Conservation (phyloP, 148 eudicot species). For the Agrostemma githago region DNA sequence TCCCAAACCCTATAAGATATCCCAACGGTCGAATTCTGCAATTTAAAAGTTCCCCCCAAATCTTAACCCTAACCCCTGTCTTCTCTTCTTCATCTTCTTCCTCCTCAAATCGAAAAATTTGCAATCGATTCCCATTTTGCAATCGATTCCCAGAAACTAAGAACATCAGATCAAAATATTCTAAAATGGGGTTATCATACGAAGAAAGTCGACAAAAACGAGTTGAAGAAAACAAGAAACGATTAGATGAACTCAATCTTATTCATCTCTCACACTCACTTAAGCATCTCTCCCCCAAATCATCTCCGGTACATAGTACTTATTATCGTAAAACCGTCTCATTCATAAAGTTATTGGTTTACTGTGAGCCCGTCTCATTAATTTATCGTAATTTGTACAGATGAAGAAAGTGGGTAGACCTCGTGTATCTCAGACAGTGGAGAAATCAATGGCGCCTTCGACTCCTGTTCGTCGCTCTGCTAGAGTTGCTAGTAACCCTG, state of each 20-base stretch:
- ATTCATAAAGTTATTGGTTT: not conserved
- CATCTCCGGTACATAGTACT: conserved; percentile 39
- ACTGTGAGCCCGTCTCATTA: not conserved
- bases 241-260: conserved; percentile 65
- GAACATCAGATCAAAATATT: no score
- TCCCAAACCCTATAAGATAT: not conserved
- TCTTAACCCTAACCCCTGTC: no score
- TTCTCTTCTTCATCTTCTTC: not conserved
- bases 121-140: not conserved
- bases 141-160: not conserved
- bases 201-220: conserved; percentile 56
- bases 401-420: conserved; percentile 45
- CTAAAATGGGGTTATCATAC: conserved; percentile 25
- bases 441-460: conserved; percentile 40
- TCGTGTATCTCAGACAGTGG: conserved; percentile 35
- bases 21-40: conserved; percentile 8
- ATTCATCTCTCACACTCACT: conserved; percentile 57
- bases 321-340: conserved; percentile 14
- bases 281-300: conserved; percentile 34
- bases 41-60: not conserved
- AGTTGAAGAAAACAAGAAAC: conserved; percentile 64
- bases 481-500: conserved; percentile 45
- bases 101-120: not conserved
- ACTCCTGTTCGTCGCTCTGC: conserved; percentile 51
- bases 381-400: conserved; percentile 16